Evolutionary conservation across 345 rosid species (phyloP).

Genomic region (Brassica rapa): DNA sequence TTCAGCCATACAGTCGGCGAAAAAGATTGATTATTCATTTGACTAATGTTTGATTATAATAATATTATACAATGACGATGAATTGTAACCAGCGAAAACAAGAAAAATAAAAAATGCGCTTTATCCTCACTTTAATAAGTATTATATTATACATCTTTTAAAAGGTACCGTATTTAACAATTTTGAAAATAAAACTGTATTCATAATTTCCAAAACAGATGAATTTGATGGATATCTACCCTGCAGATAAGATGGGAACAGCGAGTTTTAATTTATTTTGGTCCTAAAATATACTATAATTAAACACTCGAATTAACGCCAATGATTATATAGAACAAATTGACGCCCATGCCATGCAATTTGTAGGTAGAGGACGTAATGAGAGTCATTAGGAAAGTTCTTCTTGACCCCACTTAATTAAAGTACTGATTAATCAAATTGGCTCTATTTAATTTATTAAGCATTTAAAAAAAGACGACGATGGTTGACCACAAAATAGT

Average conservation of each 20-base stretch:
- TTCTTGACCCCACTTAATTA: conserved; percentile 27
- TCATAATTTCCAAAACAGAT: neutral
- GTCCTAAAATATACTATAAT: neutral
- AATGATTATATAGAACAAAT: neutral
- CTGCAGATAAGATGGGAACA: conserved; percentile 15
- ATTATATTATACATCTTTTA: neutral
- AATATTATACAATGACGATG: neutral
- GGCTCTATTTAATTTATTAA: conserved; percentile 11
- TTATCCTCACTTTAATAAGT: neutral
- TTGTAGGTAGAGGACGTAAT: conserved; percentile 23
- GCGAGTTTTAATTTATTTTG: neutral
- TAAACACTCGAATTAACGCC: neutral
- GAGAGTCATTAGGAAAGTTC: conserved; percentile 28
- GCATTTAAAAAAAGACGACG: neutral
- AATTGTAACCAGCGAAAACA: neutral
- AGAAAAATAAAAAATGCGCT: conserved; percentile 8
- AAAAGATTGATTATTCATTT: conserved; percentile 28
- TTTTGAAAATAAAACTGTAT: neutral
- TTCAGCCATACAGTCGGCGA: conserved; percentile 42
- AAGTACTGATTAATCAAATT: conserved; percentile 18
- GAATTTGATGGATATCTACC: conserved; percentile 22
- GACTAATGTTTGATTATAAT: conserved; percentile 14
- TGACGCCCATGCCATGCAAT: conserved; percentile 38
- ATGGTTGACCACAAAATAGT: conserved; percentile 16
- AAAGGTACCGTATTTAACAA: neutral